Evolutionary conservation across 768 basidiomycete genomes (phyloP), one percentile per base, ranked within the genome.

Genomic region (Xerocomellus intermedius): DNA sequence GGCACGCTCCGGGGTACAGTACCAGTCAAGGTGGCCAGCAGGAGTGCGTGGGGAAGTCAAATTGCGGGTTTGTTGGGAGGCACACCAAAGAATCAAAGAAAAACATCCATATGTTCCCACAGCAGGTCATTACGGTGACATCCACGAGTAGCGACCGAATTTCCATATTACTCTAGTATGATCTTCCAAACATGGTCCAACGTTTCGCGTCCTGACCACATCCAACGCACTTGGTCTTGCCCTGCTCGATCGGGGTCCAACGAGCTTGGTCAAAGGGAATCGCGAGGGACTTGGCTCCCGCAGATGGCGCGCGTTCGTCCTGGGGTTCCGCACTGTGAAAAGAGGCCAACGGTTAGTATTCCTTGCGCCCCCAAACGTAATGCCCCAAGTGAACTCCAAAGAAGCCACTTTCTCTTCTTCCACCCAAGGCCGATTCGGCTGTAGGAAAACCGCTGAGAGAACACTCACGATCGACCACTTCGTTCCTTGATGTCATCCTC

Each of bases 401-500:
- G n/a, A 35, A 33, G 21, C 6, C 19, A 12, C 30, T n/a, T n/a
- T 37, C 2, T 41, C 28, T 19, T n/a, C n/a, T 39, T 39, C 30
- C 39, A 22, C 33, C 2, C 32, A 13, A n/a, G n/a, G n/a, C n/a
- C n/a, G 19, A 32, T 36, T 24, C 13, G 33, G 17, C 8, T n/a
- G 24, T 45, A 50, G 22, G 28, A 51, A 39, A 43, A 32, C 22
- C 14, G 26, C 10, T 0, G 8, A 42, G 10, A 47, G 16, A 53
- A 57, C 60, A 64, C 61, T 78, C 72, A 95, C 91, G 88, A 83
- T 70, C 84, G 79, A 53, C 85, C 92, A 67, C 87, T 92, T 58
- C 91, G 80, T 65, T 98, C 94, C 78, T 99, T 98, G 80, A 99
- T 98, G 64, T 94, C 91, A 69, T 99, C 96, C 72, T 99, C 97